Evolutionary conservation across 352 stramenopile species (phyloP).

Genomic region (Phytopythium aichiense): DNA sequence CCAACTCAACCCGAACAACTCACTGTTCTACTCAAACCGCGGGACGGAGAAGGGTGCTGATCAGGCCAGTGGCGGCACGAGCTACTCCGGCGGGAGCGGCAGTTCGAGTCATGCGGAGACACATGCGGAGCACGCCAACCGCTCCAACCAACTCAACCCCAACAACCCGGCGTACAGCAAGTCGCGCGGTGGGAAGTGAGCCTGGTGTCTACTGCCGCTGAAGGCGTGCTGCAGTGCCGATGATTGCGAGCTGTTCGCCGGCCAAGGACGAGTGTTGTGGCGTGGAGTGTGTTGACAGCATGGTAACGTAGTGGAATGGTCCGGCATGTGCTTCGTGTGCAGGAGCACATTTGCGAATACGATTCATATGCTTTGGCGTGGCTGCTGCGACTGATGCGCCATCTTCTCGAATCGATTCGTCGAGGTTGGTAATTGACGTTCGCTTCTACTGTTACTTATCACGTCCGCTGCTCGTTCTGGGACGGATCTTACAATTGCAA

Average conservation of each 20-base stretch:
- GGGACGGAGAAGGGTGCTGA: neutral
- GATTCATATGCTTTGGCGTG: too few relatives aligned
- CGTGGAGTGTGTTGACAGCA: too few relatives aligned
- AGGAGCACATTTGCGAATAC: too few relatives aligned
- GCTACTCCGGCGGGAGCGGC: neutral
- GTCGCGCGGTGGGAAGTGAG: slow-evolving; percentile 2
- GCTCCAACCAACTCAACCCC: slow-evolving; percentile 12
- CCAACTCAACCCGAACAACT: slow-evolving; percentile 43
- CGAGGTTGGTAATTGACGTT: neutral
- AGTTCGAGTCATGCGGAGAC: too few relatives aligned
- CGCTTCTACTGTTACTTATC: neutral
- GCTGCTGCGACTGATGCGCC: neutral
- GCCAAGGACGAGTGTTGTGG: too few relatives aligned
- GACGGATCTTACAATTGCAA: neutral
- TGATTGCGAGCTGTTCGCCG: too few relatives aligned
- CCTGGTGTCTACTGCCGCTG: neutral
- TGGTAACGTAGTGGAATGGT: too few relatives aligned
- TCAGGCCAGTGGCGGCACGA: neutral
- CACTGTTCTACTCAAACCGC: slow-evolving; percentile 17
- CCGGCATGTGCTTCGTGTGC: too few relatives aligned
- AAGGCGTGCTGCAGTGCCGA: neutral
- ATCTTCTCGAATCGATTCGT: neutral
- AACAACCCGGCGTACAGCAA: slow-evolving; percentile 14
- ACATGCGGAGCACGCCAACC: slow-evolving; percentile 12
- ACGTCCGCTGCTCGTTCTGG: neutral